These are phyloP conservation scores for Cladophialophora bantiana DNA, from an alignment of 2,329 filamentous ascomycete genomes.

Conservation along the genomic window DNA sequence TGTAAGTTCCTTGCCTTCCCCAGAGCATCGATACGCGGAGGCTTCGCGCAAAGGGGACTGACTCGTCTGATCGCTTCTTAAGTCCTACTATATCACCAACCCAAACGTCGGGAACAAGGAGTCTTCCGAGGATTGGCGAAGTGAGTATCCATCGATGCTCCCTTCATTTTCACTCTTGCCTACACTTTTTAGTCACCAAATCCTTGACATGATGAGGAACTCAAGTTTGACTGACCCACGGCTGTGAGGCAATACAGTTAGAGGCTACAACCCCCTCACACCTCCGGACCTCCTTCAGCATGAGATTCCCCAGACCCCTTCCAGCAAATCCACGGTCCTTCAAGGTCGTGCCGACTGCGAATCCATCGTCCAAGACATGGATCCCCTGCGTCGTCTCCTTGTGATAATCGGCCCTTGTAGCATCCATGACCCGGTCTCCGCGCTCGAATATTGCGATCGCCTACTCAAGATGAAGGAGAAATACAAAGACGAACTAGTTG, in stretches of 20 bases:
- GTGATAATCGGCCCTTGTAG: slow-evolving; percentile 96
- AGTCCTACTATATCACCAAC: slow-evolving; percentile 78
- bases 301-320: slow-evolving; percentile 71
- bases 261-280: slow-evolving; percentile 93
- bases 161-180: not conserved
- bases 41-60: slow-evolving; percentile 16
- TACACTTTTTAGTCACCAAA: not conserved
- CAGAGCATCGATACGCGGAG: not conserved
- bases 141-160: slow-evolving; percentile 58
- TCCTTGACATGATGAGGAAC: not conserved
- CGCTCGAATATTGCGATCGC: slow-evolving; percentile 84
- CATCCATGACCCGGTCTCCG: slow-evolving; percentile 89
- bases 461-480: slow-evolving; percentile 79
- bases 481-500: slow-evolving; percentile 81
- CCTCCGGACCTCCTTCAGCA: slow-evolving; percentile 84
- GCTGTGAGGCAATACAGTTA: slow-evolving; percentile 63
- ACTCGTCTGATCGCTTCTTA: slow-evolving; percentile 13
- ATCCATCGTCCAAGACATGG: slow-evolving; percentile 74
- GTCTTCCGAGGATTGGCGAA: slow-evolving; percentile 81
- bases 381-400: slow-evolving; percentile 77
- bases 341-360: slow-evolving; percentile 63
- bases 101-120: slow-evolving; percentile 77
- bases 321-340: slow-evolving; percentile 53
- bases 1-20: slow-evolving; percentile 22
- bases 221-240: not conserved